phyloP scores from a whole-genome alignment of 148 eudicot species.

The Diospyros kaki region DNA sequence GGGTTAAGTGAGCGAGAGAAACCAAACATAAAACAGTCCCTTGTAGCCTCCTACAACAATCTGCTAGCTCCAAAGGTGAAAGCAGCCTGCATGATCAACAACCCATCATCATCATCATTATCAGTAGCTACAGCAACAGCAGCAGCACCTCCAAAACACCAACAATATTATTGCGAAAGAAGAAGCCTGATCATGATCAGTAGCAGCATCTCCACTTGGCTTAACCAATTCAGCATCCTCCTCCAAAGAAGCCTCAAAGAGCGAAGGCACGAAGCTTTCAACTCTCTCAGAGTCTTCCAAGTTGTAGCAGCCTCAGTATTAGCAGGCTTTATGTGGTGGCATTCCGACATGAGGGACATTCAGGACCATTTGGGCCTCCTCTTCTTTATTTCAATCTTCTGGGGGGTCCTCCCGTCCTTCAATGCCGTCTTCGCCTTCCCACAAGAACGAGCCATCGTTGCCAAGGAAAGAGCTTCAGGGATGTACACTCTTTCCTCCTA shows the following conservation, averaged over 20 bases:
- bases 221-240: conserved; percentile 60
- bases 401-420: conserved; percentile 93
- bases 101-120: no score
- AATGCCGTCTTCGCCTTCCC: conserved; percentile 91
- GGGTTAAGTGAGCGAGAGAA: conserved; percentile 54
- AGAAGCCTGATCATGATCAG: conserved; percentile 6
- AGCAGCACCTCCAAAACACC: conserved; percentile 9
- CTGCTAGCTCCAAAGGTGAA: conserved; percentile 56
- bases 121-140: background rate
- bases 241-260: conserved; percentile 82
- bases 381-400: conserved; percentile 78
- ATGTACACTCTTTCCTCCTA: conserved; percentile 82
- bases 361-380: conserved; percentile 83
- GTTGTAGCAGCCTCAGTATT: conserved; percentile 65
- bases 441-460: conserved; percentile 73
- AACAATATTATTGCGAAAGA: background rate
- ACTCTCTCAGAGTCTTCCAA: conserved; percentile 76
- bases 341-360: conserved; percentile 49
- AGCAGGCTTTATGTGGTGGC: conserved; percentile 94
- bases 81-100: conserved; percentile 42
- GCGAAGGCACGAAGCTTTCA: conserved; percentile 78
- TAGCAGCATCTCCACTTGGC: conserved; percentile 42
- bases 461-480: conserved; percentile 76
- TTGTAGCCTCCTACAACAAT: conserved; percentile 62
- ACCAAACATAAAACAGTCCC: conserved; percentile 59